Evolutionary conservation across 805 yeast species (phyloP), one percentile per base, ranked within the genome.

Genomic region (Suhomyces canberraensis): DNA sequence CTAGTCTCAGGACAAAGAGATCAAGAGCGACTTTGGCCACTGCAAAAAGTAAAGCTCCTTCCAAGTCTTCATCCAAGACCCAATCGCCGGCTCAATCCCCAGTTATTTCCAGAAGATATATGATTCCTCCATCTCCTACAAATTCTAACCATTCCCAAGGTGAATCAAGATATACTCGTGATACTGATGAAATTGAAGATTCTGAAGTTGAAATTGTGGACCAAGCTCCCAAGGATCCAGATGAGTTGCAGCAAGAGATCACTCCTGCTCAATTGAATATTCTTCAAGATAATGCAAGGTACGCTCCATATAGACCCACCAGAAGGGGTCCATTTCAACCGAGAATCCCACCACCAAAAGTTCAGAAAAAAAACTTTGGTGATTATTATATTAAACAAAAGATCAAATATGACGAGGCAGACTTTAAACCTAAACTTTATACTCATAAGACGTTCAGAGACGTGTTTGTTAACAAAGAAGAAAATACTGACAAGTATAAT

Each of bases 311-410:
- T 15, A 30, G 36, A 18, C 30, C 25, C 11, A 22, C 8, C 5
- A 28, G 33, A 18, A 26, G 37, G 15, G 32, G 15, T 13, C 29
- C 40, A 8, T 31, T 31, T 18, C 16, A 21, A 13, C 29, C 25
- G 37, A 11, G 25, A 16, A 22, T 11, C 11, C 24, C 25, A 2
- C n/a, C 33, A 14, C 28, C 37, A 11, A 27, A 26, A 16, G 29
- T 29, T 13, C 18, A 25, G 32, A 39, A 36, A 28, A 33, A 26
- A 16, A 16, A 17, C 20, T 44, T 48, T 20, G 49, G 52, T 13
- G 69, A 61, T 13, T 66, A 60, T 39, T 67, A 68, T 39, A 58
- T 64, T 13, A 54, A 60, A 21, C 71, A 66, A 42, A 58, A 68
- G 45, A 52, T 54, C 32, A 39, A 55, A n/a, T 56, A 51, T 35